Percentiles rank a stretch among this genome's conserved stretches.
Conservation (phyloP, 169 alveolate species). For the Plasmodium reichenowi region DNA sequence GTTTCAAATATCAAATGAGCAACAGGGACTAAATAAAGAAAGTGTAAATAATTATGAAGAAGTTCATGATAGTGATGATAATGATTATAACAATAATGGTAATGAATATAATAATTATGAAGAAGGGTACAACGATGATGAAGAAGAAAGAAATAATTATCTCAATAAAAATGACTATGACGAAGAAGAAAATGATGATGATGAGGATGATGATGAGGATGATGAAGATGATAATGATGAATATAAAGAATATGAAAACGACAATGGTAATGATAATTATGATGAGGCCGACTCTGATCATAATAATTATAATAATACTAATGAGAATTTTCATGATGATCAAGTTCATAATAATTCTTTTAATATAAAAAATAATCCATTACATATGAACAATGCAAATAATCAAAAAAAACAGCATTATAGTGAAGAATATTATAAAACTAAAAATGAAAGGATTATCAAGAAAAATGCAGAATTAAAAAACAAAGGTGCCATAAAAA, state of each 20-base stretch:
- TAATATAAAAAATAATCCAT: too few species aligned
- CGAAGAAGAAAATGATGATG: not conserved
- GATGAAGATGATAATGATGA: not conserved
- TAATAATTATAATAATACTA: not conserved
- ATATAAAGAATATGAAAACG: not conserved
- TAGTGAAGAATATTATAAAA: too few species aligned
- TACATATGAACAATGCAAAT: too few species aligned
- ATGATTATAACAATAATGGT: not conserved
- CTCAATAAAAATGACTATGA: not conserved
- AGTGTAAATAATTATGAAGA: not conserved
- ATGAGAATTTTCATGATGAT: too few species aligned
- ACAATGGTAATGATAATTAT: not conserved
- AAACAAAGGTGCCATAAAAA: too few species aligned
- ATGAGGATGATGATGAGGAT: not conserved
- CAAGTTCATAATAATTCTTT: too few species aligned
- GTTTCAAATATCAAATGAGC: constrained; percentile 7
- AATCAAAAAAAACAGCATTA: too few species aligned
- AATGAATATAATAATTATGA: not conserved
- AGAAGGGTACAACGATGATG: not conserved
- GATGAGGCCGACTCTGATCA: not conserved
- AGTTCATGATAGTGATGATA: not conserved
- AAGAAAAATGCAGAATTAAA: too few species aligned
- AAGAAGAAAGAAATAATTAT: not conserved
- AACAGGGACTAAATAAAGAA: not conserved
- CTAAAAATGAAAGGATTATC: too few species aligned